Conservation (phyloP, 2,329 filamentous ascomycete species). For the Fusarium sacchari region DNA sequence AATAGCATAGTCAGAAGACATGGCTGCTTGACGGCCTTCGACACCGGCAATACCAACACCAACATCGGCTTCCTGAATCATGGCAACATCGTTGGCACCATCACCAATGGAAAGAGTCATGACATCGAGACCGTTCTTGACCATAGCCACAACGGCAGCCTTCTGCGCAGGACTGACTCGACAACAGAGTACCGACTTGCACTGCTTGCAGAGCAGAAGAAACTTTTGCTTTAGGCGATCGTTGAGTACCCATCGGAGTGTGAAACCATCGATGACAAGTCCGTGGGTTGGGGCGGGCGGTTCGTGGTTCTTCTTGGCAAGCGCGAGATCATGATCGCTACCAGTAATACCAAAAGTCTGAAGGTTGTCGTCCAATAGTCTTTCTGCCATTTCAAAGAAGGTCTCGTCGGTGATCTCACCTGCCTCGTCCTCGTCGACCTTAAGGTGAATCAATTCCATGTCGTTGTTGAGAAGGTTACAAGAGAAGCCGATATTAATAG, state of each 20-base stretch:
- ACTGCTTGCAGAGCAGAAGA: slow-evolving; percentile 93
- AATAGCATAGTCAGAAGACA: slow-evolving; percentile 96
- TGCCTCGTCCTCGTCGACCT: slow-evolving; percentile 78
- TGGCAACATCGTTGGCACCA: slow-evolving; percentile 94
- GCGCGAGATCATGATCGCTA: slow-evolving; percentile 83
- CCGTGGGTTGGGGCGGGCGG: slow-evolving; percentile 89
- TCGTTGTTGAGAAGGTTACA: slow-evolving; percentile 97
- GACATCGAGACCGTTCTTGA: slow-evolving; percentile 93
- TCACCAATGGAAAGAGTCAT: slow-evolving; percentile 96
- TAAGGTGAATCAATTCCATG: slow-evolving; percentile 95
- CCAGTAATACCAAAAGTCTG: slow-evolving; percentile 81
- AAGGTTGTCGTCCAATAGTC: slow-evolving; percentile 79
- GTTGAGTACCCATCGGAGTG: slow-evolving; percentile 86
- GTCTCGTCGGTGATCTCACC: slow-evolving; percentile 58
- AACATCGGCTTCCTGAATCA: slow-evolving; percentile 98
- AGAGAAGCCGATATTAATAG: slow-evolving; percentile 99
- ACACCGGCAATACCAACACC: slow-evolving; percentile 94
- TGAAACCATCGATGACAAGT: slow-evolving; percentile 93
- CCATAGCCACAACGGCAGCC: slow-evolving; percentile 94
- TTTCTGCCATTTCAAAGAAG: slow-evolving; percentile 68
- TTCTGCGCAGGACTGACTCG: slow-evolving; percentile 97
- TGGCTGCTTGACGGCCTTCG: slow-evolving; percentile 90
- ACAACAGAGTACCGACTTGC: slow-evolving; percentile 95
- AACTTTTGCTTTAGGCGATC: slow-evolving; percentile 91
- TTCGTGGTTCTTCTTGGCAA: slow-evolving; percentile 84